Conservation (phyloP, 768 basidiomycete genomes). For the Cystobasidium tubakii region DNA sequence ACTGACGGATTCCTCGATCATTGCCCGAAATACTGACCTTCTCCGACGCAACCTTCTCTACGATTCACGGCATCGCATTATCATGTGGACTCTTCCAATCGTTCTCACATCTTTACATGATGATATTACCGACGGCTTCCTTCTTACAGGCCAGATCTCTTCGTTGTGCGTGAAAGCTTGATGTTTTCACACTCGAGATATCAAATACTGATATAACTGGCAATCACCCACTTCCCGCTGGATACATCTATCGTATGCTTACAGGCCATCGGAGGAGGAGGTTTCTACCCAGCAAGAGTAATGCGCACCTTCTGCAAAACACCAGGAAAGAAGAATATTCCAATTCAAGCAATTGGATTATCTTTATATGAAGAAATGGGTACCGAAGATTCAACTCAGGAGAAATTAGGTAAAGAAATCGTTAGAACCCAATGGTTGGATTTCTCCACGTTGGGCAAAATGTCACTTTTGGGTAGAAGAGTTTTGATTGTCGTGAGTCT, state of each 20-base stretch:
- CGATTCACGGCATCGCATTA: no score
- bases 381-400: conserved; percentile 39
- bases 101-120: background rate
- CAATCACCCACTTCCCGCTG: no score
- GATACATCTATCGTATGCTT: background rate
- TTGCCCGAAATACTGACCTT: background rate
- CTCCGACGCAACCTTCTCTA: background rate
- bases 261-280: conserved; percentile 53
- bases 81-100: background rate
- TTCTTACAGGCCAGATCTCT: conserved; percentile 6
- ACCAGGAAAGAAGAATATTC: conserved; percentile 56
- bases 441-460: conserved; percentile 51
- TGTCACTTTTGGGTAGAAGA: conserved; percentile 68
- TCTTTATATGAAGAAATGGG: conserved; percentile 82
- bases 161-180: background rate
- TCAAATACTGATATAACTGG: no score
- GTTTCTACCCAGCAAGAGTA: conserved; percentile 92
- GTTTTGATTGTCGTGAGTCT: conserved; percentile 65
- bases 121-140: background rate
- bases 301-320: conserved; percentile 78
- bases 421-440: conserved; percentile 82
- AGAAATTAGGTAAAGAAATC: conserved; percentile 63
- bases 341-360: conserved; percentile 92
- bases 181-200: no score
- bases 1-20: background rate